These are phyloP conservation scores for Rhizophagus prolifer DNA, from an alignment of 192 early-diverging fungal genomes.

Conservation along the genomic window DNA sequence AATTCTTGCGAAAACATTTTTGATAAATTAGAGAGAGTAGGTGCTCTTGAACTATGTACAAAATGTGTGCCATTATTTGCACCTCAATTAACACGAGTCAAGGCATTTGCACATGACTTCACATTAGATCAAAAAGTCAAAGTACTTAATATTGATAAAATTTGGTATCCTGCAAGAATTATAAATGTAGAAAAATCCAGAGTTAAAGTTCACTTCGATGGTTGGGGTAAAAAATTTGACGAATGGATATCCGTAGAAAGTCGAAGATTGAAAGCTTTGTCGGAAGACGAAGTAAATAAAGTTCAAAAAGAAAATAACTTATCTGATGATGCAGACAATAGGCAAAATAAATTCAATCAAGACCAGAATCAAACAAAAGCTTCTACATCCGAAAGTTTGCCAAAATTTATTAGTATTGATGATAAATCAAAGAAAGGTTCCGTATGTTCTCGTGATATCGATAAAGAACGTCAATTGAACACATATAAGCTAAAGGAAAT, in stretches of 20 bases:
- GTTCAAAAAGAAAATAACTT: not conserved
- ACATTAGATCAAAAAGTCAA: constrained; percentile 34
- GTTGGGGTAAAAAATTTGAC: constrained; percentile 50
- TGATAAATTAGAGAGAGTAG: constrained; percentile 7
- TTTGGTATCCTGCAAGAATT: constrained; percentile 49
- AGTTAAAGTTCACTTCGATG: constrained; percentile 54
- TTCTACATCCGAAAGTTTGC: not conserved
- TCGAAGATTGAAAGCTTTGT: constrained; percentile 35
- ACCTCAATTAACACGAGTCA: constrained; percentile 2
- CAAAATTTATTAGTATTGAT: not conserved
- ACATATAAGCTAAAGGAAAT: not conserved
- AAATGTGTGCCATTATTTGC: constrained; percentile 17
- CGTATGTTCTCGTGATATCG: not conserved
- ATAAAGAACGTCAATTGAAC: constrained; percentile 1
- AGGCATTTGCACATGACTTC: constrained; percentile 5
- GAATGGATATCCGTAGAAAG: constrained; percentile 57
- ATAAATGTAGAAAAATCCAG: constrained; percentile 40
- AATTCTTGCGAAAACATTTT: not conserved
- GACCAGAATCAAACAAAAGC: not conserved
- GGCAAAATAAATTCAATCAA: not conserved
- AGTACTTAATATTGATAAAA: constrained; percentile 44
- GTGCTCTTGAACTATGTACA: constrained; percentile 3
- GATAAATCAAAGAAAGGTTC: not conserved
- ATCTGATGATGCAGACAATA: not conserved
- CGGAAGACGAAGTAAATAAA: not conserved